Base-by-base conservation (phyloP, 257 asterid genomes). In the Cordia subcordata region DNA sequence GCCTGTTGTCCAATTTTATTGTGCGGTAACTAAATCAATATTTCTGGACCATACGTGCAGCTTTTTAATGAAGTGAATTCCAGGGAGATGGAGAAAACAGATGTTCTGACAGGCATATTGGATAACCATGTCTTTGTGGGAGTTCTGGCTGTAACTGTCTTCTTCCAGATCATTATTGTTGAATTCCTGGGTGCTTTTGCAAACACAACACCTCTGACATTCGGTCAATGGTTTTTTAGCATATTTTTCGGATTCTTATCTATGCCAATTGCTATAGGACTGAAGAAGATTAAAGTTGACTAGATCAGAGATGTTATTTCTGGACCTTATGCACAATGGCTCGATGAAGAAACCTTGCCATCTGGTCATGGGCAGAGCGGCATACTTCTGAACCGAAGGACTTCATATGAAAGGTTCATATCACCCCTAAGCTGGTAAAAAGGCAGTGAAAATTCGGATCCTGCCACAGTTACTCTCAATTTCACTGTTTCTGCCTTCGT, bases 131-230 rank as follows among this genome's bases (percentile, higher is more conserved):
- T 77, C 15, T 77, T 77, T 58, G 73, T 74, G 60, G 67, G 45
- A 52, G 83, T 77, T 45, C 18, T 77, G 0, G 20, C 58, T 21
- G 69, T 58, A 14, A 77, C 80, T 8, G 50, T 77, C 47, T 18
- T 77, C 50, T 77, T 71, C 73, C 83, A 77, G 58, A 67, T 77
- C 70, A 60, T 77, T 23, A 74, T 77, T 27, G 63, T 77, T 5
- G 80, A 77, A 61, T 77, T 63, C 65, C 57, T 77, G 11, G 83
- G 83, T 46, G 72, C 75, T 20, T 77, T 77, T 49, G 82, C 82
- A 14, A 77, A 68, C 70, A 77, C 82, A 13, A 77, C 75, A 5
- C 82, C 82, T 15, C 77, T 77, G 39, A 54, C 77, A n/a, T 15
- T 69, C 13, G 44, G 55, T 19, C 82, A 77, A 55, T 77, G 82